Evolutionary conservation across 164 flowering plant species (phyloP), one percentile per base, ranked within the genome.

Genomic region (Stephania yunnanensis): DNA sequence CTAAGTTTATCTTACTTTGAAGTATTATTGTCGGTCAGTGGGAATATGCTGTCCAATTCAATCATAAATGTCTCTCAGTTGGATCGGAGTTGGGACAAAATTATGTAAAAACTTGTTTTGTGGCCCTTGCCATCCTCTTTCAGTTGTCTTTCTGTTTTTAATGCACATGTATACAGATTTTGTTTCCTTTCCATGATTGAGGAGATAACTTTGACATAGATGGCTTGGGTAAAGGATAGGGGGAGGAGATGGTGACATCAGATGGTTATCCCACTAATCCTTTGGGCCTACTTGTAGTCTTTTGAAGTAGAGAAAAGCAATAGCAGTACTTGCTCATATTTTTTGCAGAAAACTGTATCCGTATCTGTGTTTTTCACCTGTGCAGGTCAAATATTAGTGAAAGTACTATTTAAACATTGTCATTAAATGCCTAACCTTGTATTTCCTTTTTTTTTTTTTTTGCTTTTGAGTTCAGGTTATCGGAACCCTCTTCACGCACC

Each of bases 401-500:
- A 44, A 17, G 8, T 13, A 69, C 12, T 31, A n/a, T 12, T 17
- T 31, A 69, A 45, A 20, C 12, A n/a, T 20, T 72, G 6, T 42
- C 68, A 58, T 42, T 31, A 19, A 30, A 44, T 20, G 17, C 9
- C 31, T 5, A 10, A 53, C 31, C 45, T 44, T 19, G 3, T 70
- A 17, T 53, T 66, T 30, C 46, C 71, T 20, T n/a, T 44, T 71
- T 30, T 66, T 71, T 76, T 20, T n/a, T 44, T 71, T 30, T 66
- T 71, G n/a, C 65, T 69, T 17, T 69, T 67, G 66, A 71, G 19
- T 82, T 50, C 86, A 92, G 97, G 86, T 91, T 83, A 91, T 92
- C 71, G 97, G 97, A 48, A 86, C 87, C 72, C 77, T 91, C 67
- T 92, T 86, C 77, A 91, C 97, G 7, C 97, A 92, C 79, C 97